Evolutionary conservation across 352 stramenopile species (phyloP), one percentile per base, ranked within the genome.

Genomic region (Globisporangium solare): DNA sequence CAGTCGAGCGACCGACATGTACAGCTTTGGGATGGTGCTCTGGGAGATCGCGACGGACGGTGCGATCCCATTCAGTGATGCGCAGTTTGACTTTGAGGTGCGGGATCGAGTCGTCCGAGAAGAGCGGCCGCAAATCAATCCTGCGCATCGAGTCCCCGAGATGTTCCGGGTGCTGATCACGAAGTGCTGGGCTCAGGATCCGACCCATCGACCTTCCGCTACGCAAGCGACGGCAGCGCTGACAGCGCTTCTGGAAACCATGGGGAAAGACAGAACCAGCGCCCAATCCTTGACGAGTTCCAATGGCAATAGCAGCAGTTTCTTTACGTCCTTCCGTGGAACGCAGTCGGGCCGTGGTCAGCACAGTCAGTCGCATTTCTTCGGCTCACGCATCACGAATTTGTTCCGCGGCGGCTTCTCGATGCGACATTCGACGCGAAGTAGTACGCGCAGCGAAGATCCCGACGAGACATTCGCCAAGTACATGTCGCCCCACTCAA

Each of bases 31-130:
- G 3, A 69, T 89, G 64, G 66, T 74, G 51, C 60, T 88, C n/a
- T 88, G 79, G 79, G 76, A 89, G 48, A 80, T 89, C 13, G 55
- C 85, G 20, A 81, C 76, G 27, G 82, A 89, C 58, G 79, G 79
- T 24, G 67, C 73, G 1, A 68, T 84, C 11, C 76, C 79, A 0
- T 89, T 89, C 56, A 72, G 68, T 18, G 72, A 86, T 27, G 66
- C 86, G 1, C 61, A 76, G 17, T 89, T 88, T 31, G 79, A 89
- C 43, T 77, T 87, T 57, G 75, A 89, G 52, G 79, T 89, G 46
- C 75, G 77, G 7, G 57, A 75, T 21, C 66, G 84, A 11, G 79
- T 89, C 32, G 68, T 74, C 39, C 70, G 66, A n/a, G 79, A 71
- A 6, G 73, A 86, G 51, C 76, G 79, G 2, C 79, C 79, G 46